A percentile compares a stretch with the other conserved stretches of the same genome.
phyloP scores from a whole-genome alignment of 768 basidiomycete genomes.

The Hygrophorus russula region DNA sequence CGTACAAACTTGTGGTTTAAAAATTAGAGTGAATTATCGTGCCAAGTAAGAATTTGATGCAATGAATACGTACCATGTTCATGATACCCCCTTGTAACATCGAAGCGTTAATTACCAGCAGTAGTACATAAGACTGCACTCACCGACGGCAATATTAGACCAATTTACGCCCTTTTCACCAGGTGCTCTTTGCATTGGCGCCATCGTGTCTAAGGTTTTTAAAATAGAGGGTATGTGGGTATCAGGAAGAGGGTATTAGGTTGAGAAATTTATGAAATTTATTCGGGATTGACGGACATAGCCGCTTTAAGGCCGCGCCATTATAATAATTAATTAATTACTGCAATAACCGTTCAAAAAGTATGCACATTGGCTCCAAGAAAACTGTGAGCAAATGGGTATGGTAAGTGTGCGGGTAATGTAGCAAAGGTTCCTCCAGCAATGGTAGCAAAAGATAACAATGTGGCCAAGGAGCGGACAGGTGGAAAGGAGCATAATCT shows the following conservation, averaged over 20 bases:
- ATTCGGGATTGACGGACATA: no score
- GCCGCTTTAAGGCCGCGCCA: no score
- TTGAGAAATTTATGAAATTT: neutral
- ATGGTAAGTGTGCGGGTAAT: no score
- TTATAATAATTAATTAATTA: no score
- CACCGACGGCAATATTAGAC: slow-evolving; percentile 93
- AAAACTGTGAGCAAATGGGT: no score
- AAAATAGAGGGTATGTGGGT: slow-evolving; percentile 10
- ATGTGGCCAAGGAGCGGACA: no score
- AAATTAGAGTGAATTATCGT: slow-evolving; percentile 2
- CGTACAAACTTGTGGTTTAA: slow-evolving; percentile 37
- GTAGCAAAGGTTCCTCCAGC: no score
- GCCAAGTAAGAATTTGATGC: neutral
- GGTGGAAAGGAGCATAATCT: no score
- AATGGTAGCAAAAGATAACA: no score
- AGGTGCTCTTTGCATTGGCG: slow-evolving; percentile 64
- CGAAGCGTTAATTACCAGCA: slow-evolving; percentile 13
- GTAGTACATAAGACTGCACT: slow-evolving; percentile 17
- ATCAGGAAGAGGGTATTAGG: slow-evolving; percentile 11
- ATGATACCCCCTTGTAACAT: slow-evolving; percentile 71
- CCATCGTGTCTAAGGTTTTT: slow-evolving; percentile 37
- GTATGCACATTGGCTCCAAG: no score
- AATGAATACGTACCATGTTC: slow-evolving; percentile 71
- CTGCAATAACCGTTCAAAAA: no score
- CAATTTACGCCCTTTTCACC: slow-evolving; percentile 88